phyloP scores from a whole-genome alignment of 257 asterid genomes.

The Scutellaria barbata region DNA sequence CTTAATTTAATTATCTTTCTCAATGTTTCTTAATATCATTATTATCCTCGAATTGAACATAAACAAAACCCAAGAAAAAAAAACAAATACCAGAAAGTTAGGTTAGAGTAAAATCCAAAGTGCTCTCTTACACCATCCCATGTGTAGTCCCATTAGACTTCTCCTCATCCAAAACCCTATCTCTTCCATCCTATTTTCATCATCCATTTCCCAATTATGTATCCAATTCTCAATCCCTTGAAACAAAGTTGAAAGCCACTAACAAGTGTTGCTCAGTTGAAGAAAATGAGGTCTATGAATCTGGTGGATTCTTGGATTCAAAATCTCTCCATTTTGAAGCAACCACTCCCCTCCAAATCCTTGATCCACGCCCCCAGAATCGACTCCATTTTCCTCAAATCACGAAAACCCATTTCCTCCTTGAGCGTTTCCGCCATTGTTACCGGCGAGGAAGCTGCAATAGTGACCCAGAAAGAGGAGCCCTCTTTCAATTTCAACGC shows the following conservation, averaged over 20 bases:
- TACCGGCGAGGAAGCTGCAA: conserved; percentile 40
- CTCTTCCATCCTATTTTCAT: conserved; percentile 28
- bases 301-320: conserved; percentile 42
- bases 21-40: too few species aligned
- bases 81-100: neutral
- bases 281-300: conserved; percentile 45
- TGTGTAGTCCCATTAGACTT: neutral
- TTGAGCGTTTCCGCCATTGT: conserved; percentile 36
- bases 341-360: conserved; percentile 30
- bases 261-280: neutral
- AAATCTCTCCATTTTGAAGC: conserved; percentile 38
- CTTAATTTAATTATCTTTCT: too few species aligned
- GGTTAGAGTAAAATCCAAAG: neutral
- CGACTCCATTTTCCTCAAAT: conserved; percentile 27
- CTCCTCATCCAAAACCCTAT: conserved; percentile 63
- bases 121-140: conserved; percentile 15
- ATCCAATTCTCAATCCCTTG: conserved; percentile 4
- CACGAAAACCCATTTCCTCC: conserved; percentile 9
- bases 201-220: neutral
- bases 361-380: conserved; percentile 12
- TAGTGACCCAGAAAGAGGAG: conserved; percentile 19
- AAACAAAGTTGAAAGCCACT: conserved; percentile 17
- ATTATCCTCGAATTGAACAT: too few species aligned
- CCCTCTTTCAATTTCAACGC: conserved; percentile 50
- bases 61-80: too few species aligned